Percentiles rank a stretch among this genome's conserved stretches.
Evolutionary conservation across 306 rosid species (phyloP).

Genomic region (Medicago arabica): DNA sequence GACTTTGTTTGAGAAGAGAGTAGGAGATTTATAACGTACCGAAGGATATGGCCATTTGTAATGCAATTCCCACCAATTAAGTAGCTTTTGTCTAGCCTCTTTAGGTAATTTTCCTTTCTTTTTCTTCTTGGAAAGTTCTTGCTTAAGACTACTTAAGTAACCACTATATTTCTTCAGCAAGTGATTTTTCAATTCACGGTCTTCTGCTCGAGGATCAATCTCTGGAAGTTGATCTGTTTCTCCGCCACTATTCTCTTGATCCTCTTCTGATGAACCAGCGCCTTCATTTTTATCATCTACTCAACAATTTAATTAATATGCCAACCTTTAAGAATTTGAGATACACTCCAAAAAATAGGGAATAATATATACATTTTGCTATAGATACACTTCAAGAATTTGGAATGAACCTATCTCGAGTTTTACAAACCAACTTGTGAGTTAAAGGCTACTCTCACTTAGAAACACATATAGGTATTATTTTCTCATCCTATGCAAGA

Average conservation of each 20-base stretch:
- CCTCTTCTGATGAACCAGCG: constrained; percentile 85
- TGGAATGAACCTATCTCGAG: no score
- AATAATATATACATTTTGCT: no score
- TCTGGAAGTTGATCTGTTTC: constrained; percentile 75
- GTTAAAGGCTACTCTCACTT: no score
- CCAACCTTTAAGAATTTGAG: no score
- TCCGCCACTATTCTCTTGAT: constrained; percentile 82
- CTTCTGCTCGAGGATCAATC: constrained; percentile 92
- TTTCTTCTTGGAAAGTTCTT: constrained; percentile 97
- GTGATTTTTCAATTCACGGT: constrained; percentile 89
- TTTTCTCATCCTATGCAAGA: no score
- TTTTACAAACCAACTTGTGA: no score
- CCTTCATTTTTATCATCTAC: constrained; percentile 79
- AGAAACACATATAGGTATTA: no score
- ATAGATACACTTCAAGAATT: no score
- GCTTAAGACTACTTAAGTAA: constrained; percentile 88
- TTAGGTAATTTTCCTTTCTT: constrained; percentile 96
- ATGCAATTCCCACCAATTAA: constrained; percentile 97
- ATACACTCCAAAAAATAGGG: no score
- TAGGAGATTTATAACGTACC: constrained; percentile 41
- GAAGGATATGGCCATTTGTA: constrained; percentile 99
- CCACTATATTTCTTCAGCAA: constrained; percentile 91
- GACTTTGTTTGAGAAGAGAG: background rate
- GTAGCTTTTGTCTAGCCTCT: constrained; percentile 97
- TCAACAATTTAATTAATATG: constrained; percentile 3